Evolutionary conservation across 441 rosid genomes (phyloP), one percentile per base, ranked within the genome.

Genomic region (Corymbia citriodora): DNA sequence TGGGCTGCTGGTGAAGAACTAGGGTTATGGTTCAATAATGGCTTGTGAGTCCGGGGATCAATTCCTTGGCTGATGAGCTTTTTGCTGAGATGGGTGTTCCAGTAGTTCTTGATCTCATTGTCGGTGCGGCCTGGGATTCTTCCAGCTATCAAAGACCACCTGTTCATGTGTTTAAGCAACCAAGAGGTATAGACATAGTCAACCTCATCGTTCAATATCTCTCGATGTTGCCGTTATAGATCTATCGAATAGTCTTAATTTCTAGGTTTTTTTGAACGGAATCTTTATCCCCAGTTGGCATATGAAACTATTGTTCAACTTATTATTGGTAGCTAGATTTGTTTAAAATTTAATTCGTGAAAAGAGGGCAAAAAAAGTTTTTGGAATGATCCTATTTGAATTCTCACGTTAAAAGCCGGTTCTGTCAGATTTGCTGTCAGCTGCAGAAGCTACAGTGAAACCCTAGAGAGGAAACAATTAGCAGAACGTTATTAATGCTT

Each of bases 121-220:
- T 94, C 95, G 1, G 95, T 94, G 14, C 95, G 90, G 7, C 95
- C 95, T 0, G 95, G 95, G 29, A 94, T 93, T 87, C 95, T 94
- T 59, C 95, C 95, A 4, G 95, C 95, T 72, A 94, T 94, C 92
- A 94, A 49, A 17, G 95, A 88, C 95, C 95, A 93, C 90, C 95
- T 94, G 87, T 53, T 52, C 87, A 89, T 14, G 57, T 23, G 53
- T 82, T 59, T 16, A 16, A 31, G 27, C n/a, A 68, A 54, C 36
- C 36, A 45, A 89, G 21, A 89, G 23, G 14, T 23, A 65, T 48
- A 87, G 40, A 14, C 9, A 18, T 45, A 7, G n/a, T 87, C 88
- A 53, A 87, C 88, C 27, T 55, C 63, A 53, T n/a, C 6, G 88
- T 87, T 45, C 57, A 10, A n/a, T 87, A 10, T 79, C 85, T 79